Base-by-base conservation (phyloP, 164 flowering plant genomes). In the Magnolia kwangsiensis region DNA sequence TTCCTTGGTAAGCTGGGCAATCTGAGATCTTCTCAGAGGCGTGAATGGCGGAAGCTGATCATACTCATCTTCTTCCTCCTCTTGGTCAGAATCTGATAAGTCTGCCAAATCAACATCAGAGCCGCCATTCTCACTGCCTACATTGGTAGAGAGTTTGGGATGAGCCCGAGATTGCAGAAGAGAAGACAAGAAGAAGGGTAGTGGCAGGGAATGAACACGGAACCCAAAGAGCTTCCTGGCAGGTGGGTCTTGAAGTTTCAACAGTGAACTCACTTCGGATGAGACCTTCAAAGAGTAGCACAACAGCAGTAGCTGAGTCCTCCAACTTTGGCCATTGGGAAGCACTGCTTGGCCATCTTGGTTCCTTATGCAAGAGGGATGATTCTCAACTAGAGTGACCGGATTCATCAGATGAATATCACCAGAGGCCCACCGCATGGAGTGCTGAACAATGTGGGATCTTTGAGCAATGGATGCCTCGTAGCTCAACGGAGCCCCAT, bases 21-120 rank as follows among this genome's bases (percentile, higher is more conserved):
- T 74, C 80, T 96, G 96, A 74, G 91, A 78, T 79, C 86, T 96
- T 84, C 77, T 84, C n/a, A 96, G 81, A 76, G 99, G 98, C 87
- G 89, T 91, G 81, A 96, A 96, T 16, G 99, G 93, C 37, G 97
- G 99, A 65, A 96, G 98, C 85, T 90, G 94, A 74, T 92, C 97
- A 79, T 92, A 94, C 78, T 96, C 99, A 75, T 93, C 97, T 75
- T 89, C 98, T 13, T 84, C 90, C 66, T 88, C 97, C 73, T 92
- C 96, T 50, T 79, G 79, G 27, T 92, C 98, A 50, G 90, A 86
- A 78, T 92, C 96, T 18, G 94, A 87, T 63, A 88, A 77, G 69
- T 95, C 93, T 45, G 75, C 95, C 83, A 95, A 76, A 66, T 95
- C 98, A 45, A 90, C 73, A 82, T 95, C 99, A 37, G 92, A 90